Conservation (phyloP, 2,329 filamentous ascomycete genomes). For the Myriosclerotinia scirpicola region DNA sequence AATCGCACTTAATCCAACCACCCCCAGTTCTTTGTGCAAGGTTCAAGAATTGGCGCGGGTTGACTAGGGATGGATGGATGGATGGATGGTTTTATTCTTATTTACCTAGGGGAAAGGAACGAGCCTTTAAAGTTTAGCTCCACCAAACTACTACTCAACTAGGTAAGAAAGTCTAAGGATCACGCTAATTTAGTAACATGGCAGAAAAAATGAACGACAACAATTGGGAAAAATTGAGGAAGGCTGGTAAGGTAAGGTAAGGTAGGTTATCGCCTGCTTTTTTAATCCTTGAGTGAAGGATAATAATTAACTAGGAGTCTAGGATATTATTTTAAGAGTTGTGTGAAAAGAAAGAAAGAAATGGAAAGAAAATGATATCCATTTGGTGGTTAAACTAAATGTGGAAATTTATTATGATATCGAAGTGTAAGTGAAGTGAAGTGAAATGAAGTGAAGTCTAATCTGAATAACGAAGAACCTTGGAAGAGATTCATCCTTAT, state of each 20-base stretch:
- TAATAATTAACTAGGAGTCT: neutral
- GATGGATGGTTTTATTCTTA: too few species aligned
- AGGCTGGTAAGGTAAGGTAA: neutral
- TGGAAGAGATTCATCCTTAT: too few species aligned
- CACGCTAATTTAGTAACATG: neutral
- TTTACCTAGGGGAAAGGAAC: too few species aligned
- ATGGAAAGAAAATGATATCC: neutral
- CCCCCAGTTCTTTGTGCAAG: conserved; percentile 14
- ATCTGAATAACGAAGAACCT: too few species aligned
- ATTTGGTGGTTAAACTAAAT: neutral
- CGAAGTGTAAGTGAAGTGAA: too few species aligned
- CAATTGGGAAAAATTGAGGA: neutral
- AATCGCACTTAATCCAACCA: conserved; percentile 11
- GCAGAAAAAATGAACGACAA: neutral
- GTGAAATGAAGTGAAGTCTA: neutral
- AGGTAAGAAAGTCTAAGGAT: neutral
- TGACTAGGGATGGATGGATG: too few species aligned
- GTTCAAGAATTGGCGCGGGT: conserved; percentile 2
- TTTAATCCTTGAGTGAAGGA: conserved; percentile 17
- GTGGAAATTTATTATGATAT: neutral
- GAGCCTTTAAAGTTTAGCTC: too few species aligned
- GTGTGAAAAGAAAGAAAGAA: neutral
- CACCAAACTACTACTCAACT: conserved; percentile 8
- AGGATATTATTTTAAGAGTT: too few species aligned
- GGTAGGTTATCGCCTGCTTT: conserved; percentile 15